These are phyloP conservation scores for Ophiostoma pallidulum DNA, from an alignment of 2,329 filamentous ascomycete species.

Conservation along the genomic window DNA sequence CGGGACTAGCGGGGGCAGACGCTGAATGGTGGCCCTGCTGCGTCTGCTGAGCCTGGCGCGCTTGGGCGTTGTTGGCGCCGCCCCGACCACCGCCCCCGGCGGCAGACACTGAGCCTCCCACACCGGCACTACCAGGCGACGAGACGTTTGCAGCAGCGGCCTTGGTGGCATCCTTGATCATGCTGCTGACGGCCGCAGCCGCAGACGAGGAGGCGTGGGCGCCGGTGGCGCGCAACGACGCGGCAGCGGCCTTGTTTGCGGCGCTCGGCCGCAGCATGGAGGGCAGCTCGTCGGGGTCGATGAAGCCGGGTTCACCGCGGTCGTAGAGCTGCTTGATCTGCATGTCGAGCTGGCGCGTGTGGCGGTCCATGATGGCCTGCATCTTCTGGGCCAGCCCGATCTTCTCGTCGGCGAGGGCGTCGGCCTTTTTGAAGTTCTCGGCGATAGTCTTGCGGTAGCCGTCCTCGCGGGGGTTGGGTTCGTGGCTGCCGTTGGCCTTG, in stretches of 20 bases:
- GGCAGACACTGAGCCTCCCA: background rate
- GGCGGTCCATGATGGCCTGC: conserved; percentile 50
- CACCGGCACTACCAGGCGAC: background rate
- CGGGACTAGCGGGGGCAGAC: conserved; percentile 51
- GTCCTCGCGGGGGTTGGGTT: conserved; percentile 67
- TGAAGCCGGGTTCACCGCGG: conserved; percentile 51
- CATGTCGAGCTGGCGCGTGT: conserved; percentile 51
- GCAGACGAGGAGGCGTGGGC: conserved; percentile 23
- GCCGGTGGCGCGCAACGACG: conserved; percentile 20
- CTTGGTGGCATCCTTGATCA: conserved; percentile 7
- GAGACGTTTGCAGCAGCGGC: background rate
- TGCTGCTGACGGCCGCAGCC: conserved; percentile 19
- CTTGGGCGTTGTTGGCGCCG: conserved; percentile 32
- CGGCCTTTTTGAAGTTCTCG: conserved; percentile 58
- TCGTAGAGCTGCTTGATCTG: conserved; percentile 55
- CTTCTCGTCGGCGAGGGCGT: conserved; percentile 67
- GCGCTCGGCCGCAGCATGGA: conserved; percentile 51
- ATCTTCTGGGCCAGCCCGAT: conserved; percentile 58
- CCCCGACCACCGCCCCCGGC: conserved; percentile 26
- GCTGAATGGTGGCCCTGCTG: conserved; percentile 40
- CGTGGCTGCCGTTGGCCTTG: conserved; percentile 63
- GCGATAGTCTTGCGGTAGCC: conserved; percentile 54
- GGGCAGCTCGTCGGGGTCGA: conserved; percentile 52
- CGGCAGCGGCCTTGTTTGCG: conserved; percentile 38
- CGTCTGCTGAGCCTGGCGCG: conserved; percentile 41